Evolutionary conservation across 1,284 basidiomycete genomes (phyloP).

Genomic region (Naganishia albida): DNA sequence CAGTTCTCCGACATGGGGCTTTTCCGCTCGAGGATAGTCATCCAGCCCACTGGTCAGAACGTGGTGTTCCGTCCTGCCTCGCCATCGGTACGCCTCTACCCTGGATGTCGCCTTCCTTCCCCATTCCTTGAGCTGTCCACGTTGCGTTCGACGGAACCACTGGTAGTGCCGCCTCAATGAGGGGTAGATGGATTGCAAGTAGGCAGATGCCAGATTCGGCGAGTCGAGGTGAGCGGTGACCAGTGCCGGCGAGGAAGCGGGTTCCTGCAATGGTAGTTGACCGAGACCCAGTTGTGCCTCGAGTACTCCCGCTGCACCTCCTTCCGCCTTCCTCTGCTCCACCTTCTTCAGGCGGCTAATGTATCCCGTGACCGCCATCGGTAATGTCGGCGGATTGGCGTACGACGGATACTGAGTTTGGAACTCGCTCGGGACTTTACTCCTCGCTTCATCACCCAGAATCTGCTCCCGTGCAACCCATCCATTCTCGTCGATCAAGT

Average conservation of each 20-base stretch:
- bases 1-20: constrained; percentile 84
- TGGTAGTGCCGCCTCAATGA: constrained; percentile 86
- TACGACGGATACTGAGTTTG: constrained; percentile 88
- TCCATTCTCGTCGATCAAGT: constrained; percentile 85
- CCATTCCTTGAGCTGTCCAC: constrained; percentile 89
- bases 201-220: constrained; percentile 65
- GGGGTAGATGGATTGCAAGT: constrained; percentile 75
- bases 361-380: constrained; percentile 85
- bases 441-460: constrained; percentile 89
- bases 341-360: constrained; percentile 67
- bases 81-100: constrained; percentile 88
- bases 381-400: constrained; percentile 89
- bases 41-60: constrained; percentile 92
- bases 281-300: constrained; percentile 60
- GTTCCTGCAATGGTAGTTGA: constrained; percentile 8
- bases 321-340: constrained; percentile 51
- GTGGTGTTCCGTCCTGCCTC: constrained; percentile 81
- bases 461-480: constrained; percentile 97
- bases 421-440: constrained; percentile 85
- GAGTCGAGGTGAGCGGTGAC: constrained; percentile 61
- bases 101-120: constrained; percentile 75
- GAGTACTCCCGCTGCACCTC: constrained; percentile 56
- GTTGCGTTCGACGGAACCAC: constrained; percentile 92
- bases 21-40: constrained; percentile 81
- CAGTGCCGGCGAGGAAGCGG: constrained; percentile 10